Base-by-base conservation (phyloP, 148 eudicot genomes). In the Talinum fruticosum region DNA sequence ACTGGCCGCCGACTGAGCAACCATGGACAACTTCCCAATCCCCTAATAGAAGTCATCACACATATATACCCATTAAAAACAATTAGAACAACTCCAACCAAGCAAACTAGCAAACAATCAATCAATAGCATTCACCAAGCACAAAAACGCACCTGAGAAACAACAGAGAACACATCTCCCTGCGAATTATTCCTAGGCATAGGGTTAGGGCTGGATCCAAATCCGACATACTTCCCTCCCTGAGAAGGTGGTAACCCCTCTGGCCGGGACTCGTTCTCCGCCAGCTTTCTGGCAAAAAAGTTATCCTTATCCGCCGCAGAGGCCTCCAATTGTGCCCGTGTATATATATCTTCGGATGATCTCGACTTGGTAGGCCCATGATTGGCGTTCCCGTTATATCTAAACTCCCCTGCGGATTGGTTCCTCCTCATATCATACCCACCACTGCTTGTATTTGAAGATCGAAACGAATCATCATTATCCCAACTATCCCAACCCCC, bases 191-290 rank as follows among this genome's bases (percentile, higher is more conserved):
- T 65, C 75, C 84, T 66, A 0, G 88, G 79, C 76, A 47, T 33
- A 0, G 88, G 90, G 7, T 64, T 74, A 6, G 90, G 83, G 71
- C 45, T 80, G 16, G 99, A 95, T 35, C 99, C 99, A 73, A 95
- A 95, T 5, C 99, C 99, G 24, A 95, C 99, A 78, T 91, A 95
- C 80, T 95, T 95, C 70, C 99, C 99, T 2, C 99, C 99, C n/a
- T 95, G 96, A 23, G 99, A 91, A 15, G 99, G 99, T 18, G 96
- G 96, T 18, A 95, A 41, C 6, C 92, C 90, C 57, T 92, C 99
- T 0, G 99, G 97, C 83, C 87, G 29, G 0, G 93, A 79, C 73
- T 91, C 87, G 16, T 95, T 95, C 86, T 93, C 99, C 24, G 81
- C 85, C 84, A 89, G 83, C 83, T 78, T 95, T 86, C 90, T 91